phyloP scores from a whole-genome alignment of 2,329 filamentous ascomycete species.

The Cladophialophora carrionii region DNA sequence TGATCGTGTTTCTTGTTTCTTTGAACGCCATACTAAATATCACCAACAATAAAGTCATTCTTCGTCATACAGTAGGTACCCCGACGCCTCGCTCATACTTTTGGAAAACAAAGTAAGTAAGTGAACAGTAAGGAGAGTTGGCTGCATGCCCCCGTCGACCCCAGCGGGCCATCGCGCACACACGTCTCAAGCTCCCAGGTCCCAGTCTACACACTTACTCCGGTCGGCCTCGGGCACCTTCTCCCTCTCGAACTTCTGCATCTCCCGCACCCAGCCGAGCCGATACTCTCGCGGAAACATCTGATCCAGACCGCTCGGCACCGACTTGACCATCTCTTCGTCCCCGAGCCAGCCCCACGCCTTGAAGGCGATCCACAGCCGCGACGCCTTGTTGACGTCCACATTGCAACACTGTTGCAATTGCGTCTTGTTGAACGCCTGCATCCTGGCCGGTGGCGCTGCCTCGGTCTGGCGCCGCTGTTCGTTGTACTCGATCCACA shows the following conservation, averaged over 20 bases:
- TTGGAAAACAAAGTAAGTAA: background rate
- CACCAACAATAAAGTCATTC: background rate
- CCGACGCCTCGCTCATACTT: background rate
- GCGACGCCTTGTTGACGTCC: slow-evolving; percentile 26
- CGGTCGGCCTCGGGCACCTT: background rate
- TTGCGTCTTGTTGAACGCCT: slow-evolving; percentile 20
- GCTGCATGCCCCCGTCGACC: background rate
- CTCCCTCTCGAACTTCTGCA: background rate
- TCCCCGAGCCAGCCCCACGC: slow-evolving; percentile 24
- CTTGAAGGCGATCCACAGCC: slow-evolving; percentile 18
- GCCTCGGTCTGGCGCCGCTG: background rate
- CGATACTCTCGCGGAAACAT: background rate
- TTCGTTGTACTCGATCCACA: slow-evolving; percentile 22
- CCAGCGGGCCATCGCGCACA: background rate
- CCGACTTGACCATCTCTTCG: background rate
- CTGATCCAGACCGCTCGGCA: background rate
- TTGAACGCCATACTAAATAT: background rate
- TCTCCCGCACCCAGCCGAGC: background rate
- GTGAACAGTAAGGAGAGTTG: background rate
- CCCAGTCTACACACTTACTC: background rate
- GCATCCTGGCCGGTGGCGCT: slow-evolving; percentile 7
- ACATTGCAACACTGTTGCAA: slow-evolving; percentile 24
- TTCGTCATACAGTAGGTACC: background rate
- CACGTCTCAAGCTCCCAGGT: background rate
- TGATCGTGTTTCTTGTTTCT: background rate